Evolutionary conservation across 441 rosid genomes (phyloP), one percentile per base, ranked within the genome.

Genomic region (Viola pubescens): DNA sequence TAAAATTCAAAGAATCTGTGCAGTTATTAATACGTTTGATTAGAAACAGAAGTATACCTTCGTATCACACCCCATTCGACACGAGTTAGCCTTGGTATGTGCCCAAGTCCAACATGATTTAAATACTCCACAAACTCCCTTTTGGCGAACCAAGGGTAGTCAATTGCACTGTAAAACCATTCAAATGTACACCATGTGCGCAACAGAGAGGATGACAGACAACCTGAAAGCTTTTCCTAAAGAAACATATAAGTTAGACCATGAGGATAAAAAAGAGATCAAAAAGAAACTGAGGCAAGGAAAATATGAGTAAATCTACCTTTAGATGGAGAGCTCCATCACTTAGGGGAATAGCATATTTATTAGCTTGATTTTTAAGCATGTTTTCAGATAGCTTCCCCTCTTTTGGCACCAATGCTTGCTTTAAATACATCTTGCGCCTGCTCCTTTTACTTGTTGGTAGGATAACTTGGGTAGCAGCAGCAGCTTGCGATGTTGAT

Each of bases 51-150:
- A 44, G 12, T 46, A 19, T 60, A 86, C 99, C 97, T 88, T 75
- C 90, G 83, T 78, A 95, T 88, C 72, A 95, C 94, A 69, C 97
- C 91, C 99, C 98, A 89, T 76, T 92, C 99, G 58, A 88, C 84
- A 65, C 86, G 98, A 60, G 95, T 82, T 73, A 95, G 86, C 69
- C 90, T 83, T 60, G 94, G 94, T 79, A 85, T 82, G 73, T 89
- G 88, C 56, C 88, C 95, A 57, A 95, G 91, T 4, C 98, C 95
- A 50, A 88, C 97, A 73, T 95, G 99, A 75, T 83, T 81, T 66
- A 95, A 75, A 69, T 89, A 95, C 66, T 89, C 97, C 44, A 76
- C 82, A 72, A 95, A 95, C 86, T 89, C 98, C 75, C 76, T 81
- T 70, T 88, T 88, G 44, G 95, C 89, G 83, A 95, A 95, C 99